phyloP scores from a whole-genome alignment of 352 stramenopile species.

The Hyaloperonospora brassicae region DNA sequence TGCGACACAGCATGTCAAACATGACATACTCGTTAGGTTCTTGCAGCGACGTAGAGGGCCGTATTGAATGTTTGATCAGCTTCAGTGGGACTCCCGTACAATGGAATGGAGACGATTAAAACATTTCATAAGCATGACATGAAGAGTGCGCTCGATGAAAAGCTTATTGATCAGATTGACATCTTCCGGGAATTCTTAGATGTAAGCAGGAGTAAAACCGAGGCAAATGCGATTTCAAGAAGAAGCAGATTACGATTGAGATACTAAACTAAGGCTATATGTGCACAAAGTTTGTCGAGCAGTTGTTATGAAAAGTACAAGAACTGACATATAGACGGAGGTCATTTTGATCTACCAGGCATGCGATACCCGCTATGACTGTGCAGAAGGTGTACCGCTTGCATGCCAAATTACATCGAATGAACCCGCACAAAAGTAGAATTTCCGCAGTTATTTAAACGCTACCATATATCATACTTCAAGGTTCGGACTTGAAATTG shows the following conservation, averaged over 20 bases:
- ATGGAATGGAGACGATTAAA: no score
- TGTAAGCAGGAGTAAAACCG: neutral
- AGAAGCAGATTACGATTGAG: neutral
- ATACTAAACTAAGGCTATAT: neutral
- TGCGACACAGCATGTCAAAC: neutral
- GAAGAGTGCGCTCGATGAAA: no score
- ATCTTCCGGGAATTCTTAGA: no score
- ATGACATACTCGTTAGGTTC: no score
- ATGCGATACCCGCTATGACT: neutral
- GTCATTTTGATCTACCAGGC: neutral
- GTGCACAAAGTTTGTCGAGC: neutral
- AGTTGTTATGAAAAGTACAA: neutral
- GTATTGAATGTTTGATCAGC: no score
- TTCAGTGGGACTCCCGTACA: no score
- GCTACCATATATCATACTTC: neutral
- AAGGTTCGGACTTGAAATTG: neutral
- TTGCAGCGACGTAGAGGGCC: no score
- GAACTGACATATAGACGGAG: neutral
- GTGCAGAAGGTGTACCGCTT: constrained; percentile 1
- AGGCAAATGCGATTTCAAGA: neutral
- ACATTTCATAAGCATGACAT: no score
- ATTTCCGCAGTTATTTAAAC: constrained; percentile 1
- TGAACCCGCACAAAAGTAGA: neutral
- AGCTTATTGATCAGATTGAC: no score
- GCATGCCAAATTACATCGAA: neutral